Conservation (phyloP, 495 filamentous ascomycete genomes). For the Penicillium waksmanii region DNA sequence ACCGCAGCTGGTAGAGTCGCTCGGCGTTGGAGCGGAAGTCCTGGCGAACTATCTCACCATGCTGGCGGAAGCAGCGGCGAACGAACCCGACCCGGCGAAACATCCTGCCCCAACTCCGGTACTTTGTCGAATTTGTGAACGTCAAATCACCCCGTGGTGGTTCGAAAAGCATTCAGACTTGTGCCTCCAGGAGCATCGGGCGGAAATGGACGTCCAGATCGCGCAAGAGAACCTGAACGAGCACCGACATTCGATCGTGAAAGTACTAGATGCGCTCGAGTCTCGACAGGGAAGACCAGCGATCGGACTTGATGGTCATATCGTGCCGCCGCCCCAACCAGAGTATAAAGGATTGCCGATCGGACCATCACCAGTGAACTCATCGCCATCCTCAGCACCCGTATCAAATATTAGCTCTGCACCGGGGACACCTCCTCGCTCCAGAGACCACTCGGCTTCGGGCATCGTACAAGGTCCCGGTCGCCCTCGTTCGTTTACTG, state of each 20-base stretch:
- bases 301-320: constrained; percentile 59
- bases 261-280: constrained; percentile 89
- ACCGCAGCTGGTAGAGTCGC: constrained; percentile 84
- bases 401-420: constrained; percentile 70
- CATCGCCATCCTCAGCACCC: constrained; percentile 59
- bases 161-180: constrained; percentile 98
- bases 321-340: constrained; percentile 57
- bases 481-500: constrained; percentile 80
- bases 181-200: constrained; percentile 92
- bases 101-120: constrained; percentile 88
- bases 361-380: constrained; percentile 62
- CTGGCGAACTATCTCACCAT: constrained; percentile 90
- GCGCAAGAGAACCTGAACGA: constrained; percentile 91
- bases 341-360: constrained; percentile 94
- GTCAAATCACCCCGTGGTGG: constrained; percentile 99
- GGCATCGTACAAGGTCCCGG: constrained; percentile 73
- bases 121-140: constrained; percentile 95
- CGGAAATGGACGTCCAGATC: constrained; percentile 96
- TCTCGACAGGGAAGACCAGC: constrained; percentile 70
- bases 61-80: constrained; percentile 81
- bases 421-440: constrained; percentile 69
- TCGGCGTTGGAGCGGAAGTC: constrained; percentile 93
- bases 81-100: constrained; percentile 84
- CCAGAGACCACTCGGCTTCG: constrained; percentile 78
- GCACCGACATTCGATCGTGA: constrained; percentile 94